These are phyloP conservation scores for Claviceps fusiformis DNA, from an alignment of 2,329 filamentous ascomycete species.

Conservation along the genomic window DNA sequence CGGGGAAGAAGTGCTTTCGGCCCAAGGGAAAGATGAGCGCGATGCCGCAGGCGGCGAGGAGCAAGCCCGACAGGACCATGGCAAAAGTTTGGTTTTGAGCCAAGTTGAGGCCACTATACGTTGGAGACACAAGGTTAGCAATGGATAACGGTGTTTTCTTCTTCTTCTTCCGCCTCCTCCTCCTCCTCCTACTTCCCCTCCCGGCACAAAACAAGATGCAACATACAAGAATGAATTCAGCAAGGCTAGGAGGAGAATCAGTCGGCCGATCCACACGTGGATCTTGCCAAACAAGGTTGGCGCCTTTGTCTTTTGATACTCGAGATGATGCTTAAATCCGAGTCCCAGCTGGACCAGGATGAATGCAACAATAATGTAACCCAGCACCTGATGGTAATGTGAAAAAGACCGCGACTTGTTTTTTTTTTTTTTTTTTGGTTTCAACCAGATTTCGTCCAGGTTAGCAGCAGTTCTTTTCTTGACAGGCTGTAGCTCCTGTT, in stretches of 20 bases:
- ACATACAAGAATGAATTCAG: constrained; percentile 44
- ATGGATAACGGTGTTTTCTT: background rate
- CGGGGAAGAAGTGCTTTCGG: constrained; percentile 14
- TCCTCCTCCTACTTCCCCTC: background rate
- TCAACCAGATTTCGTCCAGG: no score
- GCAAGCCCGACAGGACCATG: constrained; percentile 32
- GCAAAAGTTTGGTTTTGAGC: constrained; percentile 34
- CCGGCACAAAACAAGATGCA: background rate
- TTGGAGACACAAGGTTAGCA: constrained; percentile 5
- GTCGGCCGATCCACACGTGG: constrained; percentile 44
- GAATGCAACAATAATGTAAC: constrained; percentile 37
- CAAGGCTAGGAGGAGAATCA: constrained; percentile 38
- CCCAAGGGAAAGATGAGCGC: constrained; percentile 21
- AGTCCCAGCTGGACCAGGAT: constrained; percentile 39
- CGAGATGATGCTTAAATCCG: constrained; percentile 41
- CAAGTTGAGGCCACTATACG: constrained; percentile 39
- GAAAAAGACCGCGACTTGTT: constrained; percentile 37
- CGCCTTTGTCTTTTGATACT: constrained; percentile 34
- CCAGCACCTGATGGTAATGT: constrained; percentile 44
- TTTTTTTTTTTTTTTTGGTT: background rate
- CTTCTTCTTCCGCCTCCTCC: background rate
- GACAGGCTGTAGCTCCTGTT: no score
- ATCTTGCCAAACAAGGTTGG: constrained; percentile 36
- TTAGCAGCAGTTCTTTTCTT: background rate
- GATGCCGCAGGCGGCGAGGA: constrained; percentile 29